Evolutionary conservation across 2,329 filamentous ascomycete species (phyloP), one percentile per base, ranked within the genome.

Genomic region (Mycosphaerella sp.): DNA sequence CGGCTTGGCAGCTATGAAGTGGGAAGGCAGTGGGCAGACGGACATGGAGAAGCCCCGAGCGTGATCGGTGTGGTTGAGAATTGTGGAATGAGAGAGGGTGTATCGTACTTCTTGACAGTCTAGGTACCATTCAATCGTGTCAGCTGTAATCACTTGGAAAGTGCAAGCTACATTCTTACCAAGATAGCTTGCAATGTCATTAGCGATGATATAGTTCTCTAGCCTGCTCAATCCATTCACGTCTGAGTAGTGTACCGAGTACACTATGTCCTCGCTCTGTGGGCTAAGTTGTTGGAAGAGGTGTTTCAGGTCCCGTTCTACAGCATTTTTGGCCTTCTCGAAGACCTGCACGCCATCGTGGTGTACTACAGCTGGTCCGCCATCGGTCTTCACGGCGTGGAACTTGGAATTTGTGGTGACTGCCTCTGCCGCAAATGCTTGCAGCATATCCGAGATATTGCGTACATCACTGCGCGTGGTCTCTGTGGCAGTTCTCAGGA

Each of bases 131-230:
- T 21, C 21, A 21, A 4, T 26, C 12, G 32, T 59, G 21, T 43
- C 41, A 43, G 41, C 17, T 10, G 23, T 7, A 21, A 23, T 21
- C 6, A 9, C 21, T 21, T 9, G 17, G 41, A 7, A 9, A 14
- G 9, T 50, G 29, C 10, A 45, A 26, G 6, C 11, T 11, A 36
- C 3, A 3, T 6, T 48, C 65, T 58, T 42, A 69, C 67, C 63
- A 23, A 69, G 60, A 43, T 60, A 63, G 9, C 63, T 60, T 8
- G 65, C 66, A 48, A 70, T 65, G 53, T 70, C 68, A 14, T 65
- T 61, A 1, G 65, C 67, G 12, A 70, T 61, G 29, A 70, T 70
- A 45, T 69, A 69, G 52, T 70, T 70, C 53, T 71, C 69, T 48
- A 71, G 59, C 21, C 64, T 55, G 14, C 66, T 68, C 51, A 71